Evolutionary conservation across 768 basidiomycete genomes (phyloP).

Genomic region (Chlorophyllum brunneum): DNA sequence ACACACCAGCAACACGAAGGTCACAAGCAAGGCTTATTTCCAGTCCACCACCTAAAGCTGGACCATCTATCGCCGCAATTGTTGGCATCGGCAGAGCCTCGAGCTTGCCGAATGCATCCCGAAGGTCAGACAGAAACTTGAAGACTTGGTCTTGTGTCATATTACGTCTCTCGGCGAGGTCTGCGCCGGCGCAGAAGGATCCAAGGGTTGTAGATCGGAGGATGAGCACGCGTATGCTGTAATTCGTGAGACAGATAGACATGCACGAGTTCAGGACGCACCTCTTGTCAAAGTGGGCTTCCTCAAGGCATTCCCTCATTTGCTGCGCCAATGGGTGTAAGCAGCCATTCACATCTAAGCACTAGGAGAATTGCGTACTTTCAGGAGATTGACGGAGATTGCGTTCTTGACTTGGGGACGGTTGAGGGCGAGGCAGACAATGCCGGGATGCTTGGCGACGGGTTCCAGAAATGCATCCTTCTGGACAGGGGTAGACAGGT

Average conservation of each 20-base stretch:
- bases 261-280: conserved; percentile 19
- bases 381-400: conserved; percentile 69
- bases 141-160: conserved; percentile 76
- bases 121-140: conserved; percentile 74
- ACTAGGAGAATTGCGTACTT: conserved; percentile 34
- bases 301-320: conserved; percentile 64
- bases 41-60: conserved; percentile 89
- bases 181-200: conserved; percentile 90
- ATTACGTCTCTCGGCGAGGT: conserved; percentile 77
- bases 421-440: conserved; percentile 75
- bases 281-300: conserved; percentile 65
- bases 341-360: conserved; percentile 6
- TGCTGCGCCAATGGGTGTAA: conserved; percentile 52
- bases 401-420: conserved; percentile 85
- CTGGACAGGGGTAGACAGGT: conserved; percentile 5
- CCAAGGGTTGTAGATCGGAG: conserved; percentile 75
- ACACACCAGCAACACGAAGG: conserved; percentile 80
- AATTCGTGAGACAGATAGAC: conserved; percentile 2
- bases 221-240: conserved; percentile 74
- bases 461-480: conserved; percentile 49
- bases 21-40: conserved; percentile 89
- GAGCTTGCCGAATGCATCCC: conserved; percentile 68
- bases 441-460: conserved; percentile 52
- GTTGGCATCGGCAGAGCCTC: conserved; percentile 85
- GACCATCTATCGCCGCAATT: conserved; percentile 90